Evolutionary conservation across 1,284 basidiomycete genomes (phyloP), one percentile per base, ranked within the genome.

Genomic region (Malassezia sympodialis): DNA sequence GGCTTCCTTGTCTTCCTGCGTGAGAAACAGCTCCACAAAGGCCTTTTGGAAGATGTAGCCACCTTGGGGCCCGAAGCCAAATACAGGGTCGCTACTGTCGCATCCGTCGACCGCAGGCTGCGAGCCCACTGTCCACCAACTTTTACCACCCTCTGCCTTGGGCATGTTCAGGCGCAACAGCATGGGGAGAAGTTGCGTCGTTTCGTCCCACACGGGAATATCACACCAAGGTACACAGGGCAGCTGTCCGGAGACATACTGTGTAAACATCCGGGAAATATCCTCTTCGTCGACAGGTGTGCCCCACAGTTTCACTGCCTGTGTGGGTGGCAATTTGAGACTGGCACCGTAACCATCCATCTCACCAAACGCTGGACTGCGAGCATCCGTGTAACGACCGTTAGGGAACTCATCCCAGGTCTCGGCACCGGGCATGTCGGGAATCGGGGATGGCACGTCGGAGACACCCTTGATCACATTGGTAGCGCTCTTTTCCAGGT

Each of bases 21-120:
- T 70, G 35, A 86, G 86, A 72, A 98, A 98, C 74, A 96, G 93
- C 76, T 99, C 93, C 6, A 96, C 90, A 72, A 96, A 99, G 4
- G 86, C 82, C 76, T 99, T 99, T 76, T 99, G 94, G 77, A 88
- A 98, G 12, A 98, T 86, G 76, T 90, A 91, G 4, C 93, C 93
- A 10, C 83, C 84, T 44, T 80, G 79, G 6, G 93, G 94, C 5
- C 93, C 93, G 84, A 93, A 98, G 1, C 93, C 94, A 58, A 91
- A 83, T 0, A 86, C 77, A 12, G 82, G 79, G 70, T 74, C 72
- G 11, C 58, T 59, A 17, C 65, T 68, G 8, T 62, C 55, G n/a
- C 63, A 62, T 0, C 68, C 72, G 40, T 71, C 70, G 0, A 72
- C 64, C 0, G 68, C 69, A 1, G 94, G 93, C 75, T 98, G 94